Evolutionary conservation across 73 alveolate species (phyloP), one percentile per base, ranked within the genome.

Genomic region (Paramecium octaurelia): DNA sequence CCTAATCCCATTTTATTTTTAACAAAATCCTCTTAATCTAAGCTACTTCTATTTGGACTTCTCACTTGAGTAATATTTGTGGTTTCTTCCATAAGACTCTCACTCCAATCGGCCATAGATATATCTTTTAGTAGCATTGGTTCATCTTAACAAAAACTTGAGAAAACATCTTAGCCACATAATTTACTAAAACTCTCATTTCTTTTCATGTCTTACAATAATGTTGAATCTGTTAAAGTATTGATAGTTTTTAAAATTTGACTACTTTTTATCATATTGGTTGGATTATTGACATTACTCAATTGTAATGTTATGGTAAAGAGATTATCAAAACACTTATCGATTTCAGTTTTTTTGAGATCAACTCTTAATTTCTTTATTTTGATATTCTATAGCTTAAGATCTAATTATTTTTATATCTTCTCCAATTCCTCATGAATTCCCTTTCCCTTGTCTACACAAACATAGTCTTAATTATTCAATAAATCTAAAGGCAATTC

Each of bases 51-150:
- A 20, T 40, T 42, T 42, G 91, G 91, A 80, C 75, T 73, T 21
- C 24, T 80, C 5, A 54, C 69, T 54, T 20, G 6, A 3, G 69
- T 16, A 14, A 73, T 23, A 16, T 20, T 46, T 24, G 91, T 80
- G 4, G 91, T 40, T 23, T 80, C 91, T 20, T 80, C 91, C 35
- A 64, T 46, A 16, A 80, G 29, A 38, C 75, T 43, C 24, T 80
- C 91, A 46, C 91, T 80, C 91, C 91, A 80, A 80, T 80, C 91
- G 12, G 91, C 91, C 46, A 80, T 31, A 20, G 76, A 80, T 34
- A 80, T 80, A 46, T 80, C 91, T 80, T 80, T 80, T 0, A 80
- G 44, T 80, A 80, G 46, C 91, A 80, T 80, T 10, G 91, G 91
- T 27, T 80, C 91, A 23, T 80, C 91, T 35, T 80, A 80, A 80